Base-by-base conservation (phyloP, 2,329 filamentous ascomycete genomes). In the Ophiosphaerella herpotricha region DNA sequence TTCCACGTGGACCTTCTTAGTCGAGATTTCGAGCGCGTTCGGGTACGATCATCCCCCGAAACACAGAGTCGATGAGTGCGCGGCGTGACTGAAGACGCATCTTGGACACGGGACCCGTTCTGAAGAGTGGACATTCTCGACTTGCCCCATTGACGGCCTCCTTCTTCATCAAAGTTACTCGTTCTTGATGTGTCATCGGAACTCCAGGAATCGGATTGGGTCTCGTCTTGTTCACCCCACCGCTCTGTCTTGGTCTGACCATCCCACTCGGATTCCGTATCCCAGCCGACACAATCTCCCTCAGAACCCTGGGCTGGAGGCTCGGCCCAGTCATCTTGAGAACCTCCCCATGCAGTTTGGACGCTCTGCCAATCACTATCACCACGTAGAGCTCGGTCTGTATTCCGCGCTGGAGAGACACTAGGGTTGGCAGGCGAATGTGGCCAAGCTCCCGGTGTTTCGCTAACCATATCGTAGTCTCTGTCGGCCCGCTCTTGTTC, bases 401-500 rank as follows among this genome's bases (percentile, higher is more conserved):
- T 5, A 13, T 29, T 31, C 23, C 23, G 12, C 18, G 18, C 4
- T 13, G 21, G 23, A 29, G 32, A 31, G 12, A 31, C 33, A 5
- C 16, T 2, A 3, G 33, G 18, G 31, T 18, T 31, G 9, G 48
- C 50, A 3, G 60, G 59, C 12, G 64, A 61, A 5, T 40, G 38
- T 4, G 61, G 65, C 66, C 66, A 68, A 23, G 60, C 63, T 5
- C 64, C 66, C 21, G 65, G 66, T 13, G 54, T 45, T 0, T 64
- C 55, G 26, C 46, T 61, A 5, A 43, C 38, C n/a, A 16, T 35
- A 4, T 55, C 46, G 5, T 42, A 13, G 18, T 52, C 39, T 0
- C 14, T 12, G 6, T 32, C 8, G 14, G 13, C 26, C 6, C 46
- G 42, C 11, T 41, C 39, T 5, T 49, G 38, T 23, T 6, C 23